A percentile compares a stretch with the other conserved stretches of the same genome.
Evolutionary conservation across 176 grass and related monocot genomes (phyloP).

Genomic region (Raddia guianensis): DNA sequence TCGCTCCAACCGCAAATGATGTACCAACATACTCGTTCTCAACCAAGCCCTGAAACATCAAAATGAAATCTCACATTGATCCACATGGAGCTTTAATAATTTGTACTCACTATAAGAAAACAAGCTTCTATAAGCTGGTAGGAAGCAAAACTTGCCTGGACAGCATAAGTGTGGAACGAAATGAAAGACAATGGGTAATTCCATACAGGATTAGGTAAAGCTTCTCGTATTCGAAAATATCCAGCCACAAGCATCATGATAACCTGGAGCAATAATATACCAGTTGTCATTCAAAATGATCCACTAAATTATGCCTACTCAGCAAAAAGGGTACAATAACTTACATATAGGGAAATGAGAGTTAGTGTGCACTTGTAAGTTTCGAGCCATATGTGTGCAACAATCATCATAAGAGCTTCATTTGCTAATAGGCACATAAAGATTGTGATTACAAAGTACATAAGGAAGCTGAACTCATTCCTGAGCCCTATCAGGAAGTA

Average conservation of each 20-base stretch:
- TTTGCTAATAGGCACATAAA: conserved; percentile 90
- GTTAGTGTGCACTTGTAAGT: conserved; percentile 72
- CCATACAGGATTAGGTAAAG: conserved; percentile 67
- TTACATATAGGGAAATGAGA: conserved; percentile 81
- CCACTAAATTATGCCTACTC: not conserved
- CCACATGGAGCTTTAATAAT: not conserved
- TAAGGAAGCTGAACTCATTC: conserved; percentile 80
- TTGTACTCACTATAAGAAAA: not conserved
- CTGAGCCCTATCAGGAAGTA: conserved; percentile 90
- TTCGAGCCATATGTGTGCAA: conserved; percentile 75
- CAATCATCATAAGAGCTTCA: conserved; percentile 84
- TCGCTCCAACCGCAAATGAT: conserved; percentile 82
- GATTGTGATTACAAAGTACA: conserved; percentile 82
- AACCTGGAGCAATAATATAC: conserved; percentile 37
- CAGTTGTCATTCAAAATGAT: not conserved
- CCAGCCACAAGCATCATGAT: conserved; percentile 94
- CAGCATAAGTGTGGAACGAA: conserved; percentile 72
- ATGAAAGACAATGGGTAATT: conserved; percentile 76
- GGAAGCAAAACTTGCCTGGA: conserved; percentile 49
- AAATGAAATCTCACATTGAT: not conserved
- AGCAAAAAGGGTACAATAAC: conserved; percentile 14
- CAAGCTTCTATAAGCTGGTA: not conserved
- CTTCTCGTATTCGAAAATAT: conserved; percentile 71
- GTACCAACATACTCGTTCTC: conserved; percentile 91
- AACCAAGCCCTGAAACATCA: conserved; percentile 64